Conservation (phyloP, 441 rosid species). For the Jatropha podagrica region DNA sequence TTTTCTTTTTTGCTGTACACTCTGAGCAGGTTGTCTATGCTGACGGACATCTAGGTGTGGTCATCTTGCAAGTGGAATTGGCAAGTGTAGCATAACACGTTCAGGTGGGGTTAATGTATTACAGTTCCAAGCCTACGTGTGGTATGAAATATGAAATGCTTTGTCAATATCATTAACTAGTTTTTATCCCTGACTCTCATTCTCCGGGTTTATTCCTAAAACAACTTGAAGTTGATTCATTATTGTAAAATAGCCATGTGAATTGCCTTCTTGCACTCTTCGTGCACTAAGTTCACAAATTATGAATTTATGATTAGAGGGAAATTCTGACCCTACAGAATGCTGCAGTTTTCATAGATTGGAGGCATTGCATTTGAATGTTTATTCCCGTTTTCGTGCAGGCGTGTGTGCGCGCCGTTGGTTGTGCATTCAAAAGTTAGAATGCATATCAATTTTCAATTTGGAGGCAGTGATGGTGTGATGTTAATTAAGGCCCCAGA, state of each 20-base stretch:
- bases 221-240: neutral
- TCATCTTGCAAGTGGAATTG: neutral
- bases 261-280: neutral
- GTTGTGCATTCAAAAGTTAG: too few species aligned
- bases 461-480: neutral
- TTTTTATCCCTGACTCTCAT: neutral
- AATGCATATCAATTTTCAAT: neutral
- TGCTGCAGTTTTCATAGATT: neutral
- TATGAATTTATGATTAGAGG: neutral
- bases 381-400: too few species aligned
- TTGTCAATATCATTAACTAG: neutral
- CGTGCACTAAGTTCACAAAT: neutral
- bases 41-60: too few species aligned
- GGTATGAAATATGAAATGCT: conserved; percentile 1
- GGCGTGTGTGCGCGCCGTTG: too few species aligned
- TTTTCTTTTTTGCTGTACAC: neutral
- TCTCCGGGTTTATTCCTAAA: too few species aligned
- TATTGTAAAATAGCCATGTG: neutral
- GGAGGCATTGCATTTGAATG: neutral
- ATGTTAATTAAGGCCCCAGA: neutral
- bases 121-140: neutral
- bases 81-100: neutral
- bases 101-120: neutral
- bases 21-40: neutral
- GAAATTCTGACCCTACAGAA: neutral